Evolutionary conservation across 345 rosid species (phyloP).

Genomic region (Boechera stricta): DNA sequence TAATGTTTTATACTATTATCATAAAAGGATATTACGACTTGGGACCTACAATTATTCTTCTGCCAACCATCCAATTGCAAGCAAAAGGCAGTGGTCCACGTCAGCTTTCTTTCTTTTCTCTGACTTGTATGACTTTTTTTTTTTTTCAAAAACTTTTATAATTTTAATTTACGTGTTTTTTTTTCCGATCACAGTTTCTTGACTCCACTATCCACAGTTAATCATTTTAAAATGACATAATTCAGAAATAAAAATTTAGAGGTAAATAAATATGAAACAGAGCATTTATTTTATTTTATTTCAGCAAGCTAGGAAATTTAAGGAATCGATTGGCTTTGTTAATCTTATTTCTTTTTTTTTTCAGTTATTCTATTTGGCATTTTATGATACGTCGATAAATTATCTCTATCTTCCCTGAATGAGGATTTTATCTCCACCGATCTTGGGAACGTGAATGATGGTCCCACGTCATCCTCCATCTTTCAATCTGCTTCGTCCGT

Average conservation of each 20-base stretch:
- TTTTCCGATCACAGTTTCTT: neutral
- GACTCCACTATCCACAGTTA: neutral
- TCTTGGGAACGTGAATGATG: conserved; percentile 35
- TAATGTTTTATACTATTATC: neutral
- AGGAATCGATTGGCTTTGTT: neutral
- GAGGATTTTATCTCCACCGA: conserved; percentile 37
- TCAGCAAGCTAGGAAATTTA: neutral
- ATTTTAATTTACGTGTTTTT: neutral
- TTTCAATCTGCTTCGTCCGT: conserved; percentile 9
- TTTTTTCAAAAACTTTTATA: no score
- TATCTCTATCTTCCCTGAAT: conserved; percentile 19
- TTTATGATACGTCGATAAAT: conserved; percentile 16
- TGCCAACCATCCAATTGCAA: conserved; percentile 42
- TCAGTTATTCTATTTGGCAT: neutral
- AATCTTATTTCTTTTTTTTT: neutral
- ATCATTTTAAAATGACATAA: neutral
- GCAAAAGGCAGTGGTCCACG: conserved; percentile 36
- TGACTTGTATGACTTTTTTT: conserved; percentile 1
- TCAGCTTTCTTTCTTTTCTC: conserved; percentile 21
- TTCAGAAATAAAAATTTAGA: neutral
- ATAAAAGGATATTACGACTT: neutral
- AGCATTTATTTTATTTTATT: neutral
- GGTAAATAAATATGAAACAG: neutral
- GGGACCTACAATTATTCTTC: conserved; percentile 30
- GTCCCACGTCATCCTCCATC: conserved; percentile 32